These are phyloP conservation scores for Thuidium tamariscinum DNA, from an alignment of 225 moss, liverwort and hornwort genomes.

Conservation along the genomic window DNA sequence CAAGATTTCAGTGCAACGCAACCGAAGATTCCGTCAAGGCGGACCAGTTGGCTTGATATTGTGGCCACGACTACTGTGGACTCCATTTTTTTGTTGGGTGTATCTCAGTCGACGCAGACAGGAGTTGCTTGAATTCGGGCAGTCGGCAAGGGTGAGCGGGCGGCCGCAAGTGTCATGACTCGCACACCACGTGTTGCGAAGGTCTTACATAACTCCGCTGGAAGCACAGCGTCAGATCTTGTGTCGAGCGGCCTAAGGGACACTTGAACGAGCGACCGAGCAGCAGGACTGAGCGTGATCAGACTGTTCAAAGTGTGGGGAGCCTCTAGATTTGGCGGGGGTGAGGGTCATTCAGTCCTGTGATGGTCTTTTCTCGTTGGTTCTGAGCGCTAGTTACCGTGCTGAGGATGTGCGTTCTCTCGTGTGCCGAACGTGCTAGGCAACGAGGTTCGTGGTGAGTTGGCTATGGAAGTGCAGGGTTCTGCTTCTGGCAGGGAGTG, in stretches of 20 bases:
- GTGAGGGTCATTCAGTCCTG: neutral
- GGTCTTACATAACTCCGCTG: neutral
- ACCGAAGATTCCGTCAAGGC: neutral
- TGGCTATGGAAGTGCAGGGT: conserved; percentile 27
- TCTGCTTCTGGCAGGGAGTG: conserved; percentile 9
- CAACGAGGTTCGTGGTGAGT: conserved; percentile 1
- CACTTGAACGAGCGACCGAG: neutral
- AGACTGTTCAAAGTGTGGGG: neutral
- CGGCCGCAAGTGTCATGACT: neutral
- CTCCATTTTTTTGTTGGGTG: neutral
- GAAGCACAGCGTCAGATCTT: neutral
- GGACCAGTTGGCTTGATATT: neutral
- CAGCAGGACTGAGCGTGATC: neutral
- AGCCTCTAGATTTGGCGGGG: neutral
- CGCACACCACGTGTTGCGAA: neutral
- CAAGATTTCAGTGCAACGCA: neutral
- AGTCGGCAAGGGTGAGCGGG: neutral
- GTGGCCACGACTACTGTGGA: neutral
- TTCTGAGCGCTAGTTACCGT: neutral
- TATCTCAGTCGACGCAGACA: neutral
- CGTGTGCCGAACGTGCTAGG: conserved; percentile 1
- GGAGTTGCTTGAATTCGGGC: neutral
- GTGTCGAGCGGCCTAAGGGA: neutral
- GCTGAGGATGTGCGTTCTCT: neutral
- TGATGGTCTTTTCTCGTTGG: neutral